A percentile compares a stretch with the other conserved stretches of the same genome.
Evolutionary conservation across 176 grass and related monocot species (phyloP).

Genomic region (Saccharum officinarum): DNA sequence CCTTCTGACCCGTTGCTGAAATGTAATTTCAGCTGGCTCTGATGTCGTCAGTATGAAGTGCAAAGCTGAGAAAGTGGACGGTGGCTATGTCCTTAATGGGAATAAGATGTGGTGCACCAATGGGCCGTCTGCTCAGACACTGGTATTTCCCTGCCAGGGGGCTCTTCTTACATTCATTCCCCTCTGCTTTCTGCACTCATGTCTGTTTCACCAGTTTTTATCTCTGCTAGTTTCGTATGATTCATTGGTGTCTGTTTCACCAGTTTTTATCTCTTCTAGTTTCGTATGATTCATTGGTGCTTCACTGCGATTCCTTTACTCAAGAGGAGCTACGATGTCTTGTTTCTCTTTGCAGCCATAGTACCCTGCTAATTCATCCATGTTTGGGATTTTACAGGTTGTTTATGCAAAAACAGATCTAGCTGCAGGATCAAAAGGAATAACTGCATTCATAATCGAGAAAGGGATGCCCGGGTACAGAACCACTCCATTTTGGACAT

Average conservation of each 20-base stretch:
- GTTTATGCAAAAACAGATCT: slow-evolving; percentile 96
- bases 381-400: slow-evolving; percentile 62
- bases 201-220: not conserved
- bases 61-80: slow-evolving; percentile 90
- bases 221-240: slow-evolving; percentile 11
- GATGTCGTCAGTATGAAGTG: slow-evolving; percentile 99
- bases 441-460: slow-evolving; percentile 98
- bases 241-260: not conserved
- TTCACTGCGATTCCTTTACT: not conserved
- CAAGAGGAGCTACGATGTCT: not conserved
- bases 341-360: not conserved
- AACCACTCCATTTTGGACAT: not conserved
- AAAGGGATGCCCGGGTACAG: slow-evolving; percentile 94
- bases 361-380: slow-evolving; percentile 18
- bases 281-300: not conserved
- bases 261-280: not conserved
- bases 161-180: not conserved
- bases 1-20: not conserved
- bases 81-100: slow-evolving; percentile 82
- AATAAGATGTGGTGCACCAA: slow-evolving; percentile 99
- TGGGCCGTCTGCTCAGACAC: slow-evolving; percentile 85
- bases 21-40: slow-evolving; percentile 73
- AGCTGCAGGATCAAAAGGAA: slow-evolving; percentile 85
- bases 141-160: slow-evolving; percentile 47
- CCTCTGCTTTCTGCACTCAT: not conserved